Evolutionary conservation across 352 stramenopile genomes (phyloP), one percentile per base, ranked within the genome.

Genomic region (Phytophthora sp.): DNA sequence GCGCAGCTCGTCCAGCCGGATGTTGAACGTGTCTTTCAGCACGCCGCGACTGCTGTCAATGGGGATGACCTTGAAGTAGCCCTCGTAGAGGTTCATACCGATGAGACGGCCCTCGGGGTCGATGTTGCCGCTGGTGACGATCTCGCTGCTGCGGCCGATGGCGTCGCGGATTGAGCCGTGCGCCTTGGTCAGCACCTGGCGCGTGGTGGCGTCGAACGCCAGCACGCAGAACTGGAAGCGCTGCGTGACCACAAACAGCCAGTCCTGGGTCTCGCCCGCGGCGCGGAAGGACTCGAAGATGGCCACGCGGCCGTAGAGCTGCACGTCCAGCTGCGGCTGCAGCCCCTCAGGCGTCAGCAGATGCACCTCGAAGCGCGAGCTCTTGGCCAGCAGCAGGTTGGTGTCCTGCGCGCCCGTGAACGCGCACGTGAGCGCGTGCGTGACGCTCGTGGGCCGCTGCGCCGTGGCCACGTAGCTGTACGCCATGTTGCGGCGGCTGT

Each of bases 401-500:
- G 84, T 81, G 65, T 97, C 91, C 37, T 87, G 84, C 1, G 84
- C 55, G 21, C 84, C 83, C 18, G 91, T 97, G 71, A 98, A 98
- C 23, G 77, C 67, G 1, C 87, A 92, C n/a, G 89, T 96, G n/a
- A 97, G 72, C 58, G 90, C 92, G 74, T 98, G 89, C 27, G 90
- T 96, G 23, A 98, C 92, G 67, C 84, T 92, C 51, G 94, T 98
- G 41, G 92, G 89, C 75, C 97, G 97, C 63, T 98, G 93, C 35
- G 92, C 89, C 43, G 92, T 98, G 32, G 95, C 93, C 32, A 98
- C 93, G 83, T 98, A 98, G 69, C 94, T 96, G 69, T 91, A 94
- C 27, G 84, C 72, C 85, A 94, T 92, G 18, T 34, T 21, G 28
- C 12, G 9, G 46, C 21, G 34, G 4, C 20, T 13, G 18, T 30